Conservation (phyloP, 768 basidiomycete genomes). For the Naganishia vaughanmartiniae region DNA sequence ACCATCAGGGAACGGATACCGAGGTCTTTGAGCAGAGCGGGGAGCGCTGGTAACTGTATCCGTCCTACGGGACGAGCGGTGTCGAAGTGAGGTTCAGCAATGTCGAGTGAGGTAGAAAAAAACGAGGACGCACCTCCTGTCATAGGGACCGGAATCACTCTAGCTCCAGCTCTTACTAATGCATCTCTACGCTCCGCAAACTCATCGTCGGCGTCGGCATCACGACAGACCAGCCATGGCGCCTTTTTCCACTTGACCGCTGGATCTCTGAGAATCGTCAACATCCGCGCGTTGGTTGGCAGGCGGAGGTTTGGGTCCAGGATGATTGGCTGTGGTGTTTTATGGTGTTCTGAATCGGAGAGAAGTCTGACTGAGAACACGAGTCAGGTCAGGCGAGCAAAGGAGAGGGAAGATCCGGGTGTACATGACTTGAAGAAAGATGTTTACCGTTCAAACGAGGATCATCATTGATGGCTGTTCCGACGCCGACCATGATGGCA, state of each 20-base stretch:
- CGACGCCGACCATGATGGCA: constrained; percentile 84
- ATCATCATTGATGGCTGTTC: constrained; percentile 84
- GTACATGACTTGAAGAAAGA: constrained; percentile 39
- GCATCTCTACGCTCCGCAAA: constrained; percentile 52
- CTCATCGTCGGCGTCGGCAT: constrained; percentile 39
- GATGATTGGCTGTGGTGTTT: constrained; percentile 68
- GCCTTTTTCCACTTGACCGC: constrained; percentile 34
- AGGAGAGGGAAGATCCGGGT: constrained; percentile 56
- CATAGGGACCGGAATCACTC: constrained; percentile 59
- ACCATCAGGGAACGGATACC: constrained; percentile 81
- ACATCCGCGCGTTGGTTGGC: constrained; percentile 53
- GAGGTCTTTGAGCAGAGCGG: constrained; percentile 59
- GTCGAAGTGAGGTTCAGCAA: background rate
- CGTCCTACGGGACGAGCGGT: constrained; percentile 32
- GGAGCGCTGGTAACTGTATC: constrained; percentile 52
- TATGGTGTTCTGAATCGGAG: constrained; percentile 39
- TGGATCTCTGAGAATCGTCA: constrained; percentile 73
- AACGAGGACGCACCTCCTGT: constrained; percentile 51
- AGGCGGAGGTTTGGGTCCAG: constrained; percentile 75
- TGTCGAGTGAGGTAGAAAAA: background rate
- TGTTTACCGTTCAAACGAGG: constrained; percentile 87
- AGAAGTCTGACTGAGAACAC: constrained; percentile 45
- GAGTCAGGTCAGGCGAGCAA: background rate
- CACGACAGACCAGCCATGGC: constrained; percentile 28
- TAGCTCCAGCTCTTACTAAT: constrained; percentile 68